Percentiles rank a stretch among this genome's conserved stretches.
Evolutionary conservation across 495 filamentous ascomycete genomes (phyloP).

Genomic region (Hyaloscypha hepaticicola): DNA sequence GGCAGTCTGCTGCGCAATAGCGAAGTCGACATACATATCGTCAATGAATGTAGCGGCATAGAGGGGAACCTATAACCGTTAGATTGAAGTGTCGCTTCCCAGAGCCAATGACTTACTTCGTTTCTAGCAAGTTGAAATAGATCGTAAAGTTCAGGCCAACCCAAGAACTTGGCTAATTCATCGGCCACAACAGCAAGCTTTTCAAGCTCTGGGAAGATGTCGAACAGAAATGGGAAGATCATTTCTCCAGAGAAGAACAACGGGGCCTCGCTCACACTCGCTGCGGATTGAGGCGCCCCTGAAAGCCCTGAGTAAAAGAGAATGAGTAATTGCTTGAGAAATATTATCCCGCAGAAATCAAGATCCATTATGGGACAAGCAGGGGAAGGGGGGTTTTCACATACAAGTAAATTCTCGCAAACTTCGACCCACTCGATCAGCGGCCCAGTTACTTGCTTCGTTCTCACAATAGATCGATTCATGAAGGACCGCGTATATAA

Average conservation of each 20-base stretch:
- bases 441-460: conserved; percentile 48
- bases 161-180: conserved; percentile 59
- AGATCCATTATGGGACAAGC: too few relatives aligned
- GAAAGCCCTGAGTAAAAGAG: conserved; percentile 35
- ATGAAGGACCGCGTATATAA: conserved; percentile 84
- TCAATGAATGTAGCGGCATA: conserved; percentile 84
- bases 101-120: conserved; percentile 31
- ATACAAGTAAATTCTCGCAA: conserved; percentile 38
- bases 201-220: conserved; percentile 68
- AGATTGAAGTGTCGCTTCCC: neutral
- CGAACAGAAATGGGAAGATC: conserved; percentile 82
- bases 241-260: conserved; percentile 90
- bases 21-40: conserved; percentile 93
- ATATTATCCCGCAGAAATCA: neutral
- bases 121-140: conserved; percentile 63
- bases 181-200: conserved; percentile 64
- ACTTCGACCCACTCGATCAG: conserved; percentile 41
- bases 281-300: conserved; percentile 20
- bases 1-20: conserved; percentile 70
- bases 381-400: neutral
- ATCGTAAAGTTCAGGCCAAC: conserved; percentile 80
- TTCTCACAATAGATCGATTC: conserved; percentile 76
- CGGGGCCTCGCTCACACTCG: conserved; percentile 46
- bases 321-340: neutral
- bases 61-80: conserved; percentile 60